Conservation (phyloP, 179 eudicot genomes). For the Beta lomatogona region DNA sequence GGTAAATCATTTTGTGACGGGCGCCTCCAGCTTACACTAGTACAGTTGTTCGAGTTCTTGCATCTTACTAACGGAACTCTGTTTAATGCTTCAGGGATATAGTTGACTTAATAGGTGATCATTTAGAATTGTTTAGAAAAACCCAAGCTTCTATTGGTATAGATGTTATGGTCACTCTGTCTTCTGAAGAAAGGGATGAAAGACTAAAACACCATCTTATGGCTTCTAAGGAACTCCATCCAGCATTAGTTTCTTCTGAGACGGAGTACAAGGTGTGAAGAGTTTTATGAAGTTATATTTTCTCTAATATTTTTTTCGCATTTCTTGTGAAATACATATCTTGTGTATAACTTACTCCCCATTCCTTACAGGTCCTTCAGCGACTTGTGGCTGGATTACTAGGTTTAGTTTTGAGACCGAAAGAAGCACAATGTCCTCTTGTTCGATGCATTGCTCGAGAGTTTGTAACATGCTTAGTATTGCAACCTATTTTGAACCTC, state of each 20-base stretch:
- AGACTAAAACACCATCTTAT: constrained; percentile 86
- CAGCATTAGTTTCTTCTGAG: constrained; percentile 89
- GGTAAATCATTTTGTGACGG: constrained; percentile 39
- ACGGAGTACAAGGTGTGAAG: constrained; percentile 96
- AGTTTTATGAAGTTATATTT: constrained; percentile 32
- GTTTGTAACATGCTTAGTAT: constrained; percentile 81
- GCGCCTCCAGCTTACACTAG: background rate
- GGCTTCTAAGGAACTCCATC: constrained; percentile 90
- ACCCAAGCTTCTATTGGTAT: constrained; percentile 89
- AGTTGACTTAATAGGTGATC: constrained; percentile 84
- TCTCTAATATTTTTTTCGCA: constrained; percentile 3
- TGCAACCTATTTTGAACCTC: constrained; percentile 87
- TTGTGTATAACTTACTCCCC: constrained; percentile 29
- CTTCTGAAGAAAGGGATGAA: constrained; percentile 97
- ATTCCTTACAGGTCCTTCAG: constrained; percentile 66
- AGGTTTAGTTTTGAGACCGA: constrained; percentile 73
- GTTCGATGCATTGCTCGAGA: constrained; percentile 93
- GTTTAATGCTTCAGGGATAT: constrained; percentile 68
- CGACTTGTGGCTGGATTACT: constrained; percentile 73
- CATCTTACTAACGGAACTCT: constrained; percentile 19
- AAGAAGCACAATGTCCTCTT: constrained; percentile 91
- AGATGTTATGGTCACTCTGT: constrained; percentile 89
- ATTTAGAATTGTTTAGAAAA: constrained; percentile 83
- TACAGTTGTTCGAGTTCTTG: constrained; percentile 8
- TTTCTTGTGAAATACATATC: constrained; percentile 7